Conservation (phyloP, 805 yeast genomes). For the Yueomyces sinensis region DNA sequence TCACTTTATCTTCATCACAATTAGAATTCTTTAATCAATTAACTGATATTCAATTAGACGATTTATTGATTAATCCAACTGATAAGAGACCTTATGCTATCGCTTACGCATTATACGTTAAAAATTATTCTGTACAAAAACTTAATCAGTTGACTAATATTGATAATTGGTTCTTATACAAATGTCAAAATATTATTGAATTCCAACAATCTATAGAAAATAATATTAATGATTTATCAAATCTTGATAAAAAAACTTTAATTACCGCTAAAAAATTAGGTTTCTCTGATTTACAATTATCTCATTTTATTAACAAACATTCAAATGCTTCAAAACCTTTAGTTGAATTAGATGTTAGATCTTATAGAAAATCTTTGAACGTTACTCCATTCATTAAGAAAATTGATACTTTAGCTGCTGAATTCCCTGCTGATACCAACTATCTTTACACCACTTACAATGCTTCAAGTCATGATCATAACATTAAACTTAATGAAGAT, state of each 20-base stretch:
- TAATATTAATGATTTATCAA: slow-evolving; percentile 37
- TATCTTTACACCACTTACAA: slow-evolving; percentile 90
- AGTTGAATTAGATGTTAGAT: slow-evolving; percentile 70
- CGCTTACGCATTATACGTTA: slow-evolving; percentile 90
- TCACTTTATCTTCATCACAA: slow-evolving; percentile 67
- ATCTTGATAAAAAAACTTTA: slow-evolving; percentile 56
- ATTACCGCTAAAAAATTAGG: slow-evolving; percentile 83
- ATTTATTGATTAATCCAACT: slow-evolving; percentile 70
- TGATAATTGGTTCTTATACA: slow-evolving; percentile 91
- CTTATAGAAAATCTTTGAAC: slow-evolving; percentile 64
- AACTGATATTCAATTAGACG: slow-evolving; percentile 43
- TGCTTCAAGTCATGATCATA: slow-evolving; percentile 71
- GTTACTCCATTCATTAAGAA: slow-evolving; percentile 94
- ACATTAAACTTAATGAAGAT: slow-evolving; percentile 65
- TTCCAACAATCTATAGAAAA: slow-evolving; percentile 69
- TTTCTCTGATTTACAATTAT: slow-evolving; percentile 90
- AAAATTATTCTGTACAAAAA: slow-evolving; percentile 78
- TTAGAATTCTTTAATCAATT: slow-evolving; percentile 37
- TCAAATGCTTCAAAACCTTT: slow-evolving; percentile 4
- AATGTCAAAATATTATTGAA: slow-evolving; percentile 83
- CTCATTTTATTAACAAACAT: slow-evolving; percentile 47
- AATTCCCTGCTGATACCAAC: slow-evolving; percentile 93
- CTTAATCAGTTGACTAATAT: slow-evolving; percentile 88
- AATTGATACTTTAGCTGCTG: slow-evolving; percentile 98
- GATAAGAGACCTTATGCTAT: slow-evolving; percentile 97